Percentiles rank a stretch among this genome's conserved stretches.
Conservation (phyloP, 1,139 yeast species). For the Torulaspora pretoriensis region DNA sequence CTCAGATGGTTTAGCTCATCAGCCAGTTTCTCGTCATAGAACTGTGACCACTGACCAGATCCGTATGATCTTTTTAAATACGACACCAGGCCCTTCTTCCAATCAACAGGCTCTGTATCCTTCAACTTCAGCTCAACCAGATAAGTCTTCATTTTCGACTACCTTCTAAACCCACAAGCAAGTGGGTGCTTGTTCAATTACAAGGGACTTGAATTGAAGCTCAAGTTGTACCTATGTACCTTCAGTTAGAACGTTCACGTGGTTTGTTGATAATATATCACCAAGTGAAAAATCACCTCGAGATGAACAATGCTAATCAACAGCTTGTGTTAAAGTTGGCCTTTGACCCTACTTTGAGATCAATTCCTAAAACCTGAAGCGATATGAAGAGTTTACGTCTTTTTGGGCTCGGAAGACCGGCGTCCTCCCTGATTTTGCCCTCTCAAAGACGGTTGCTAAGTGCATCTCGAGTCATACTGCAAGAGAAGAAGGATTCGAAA, state of each 20-base stretch:
- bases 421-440: not conserved
- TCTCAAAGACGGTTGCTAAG: conserved; percentile 3
- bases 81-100: conserved; percentile 32
- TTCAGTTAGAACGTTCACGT: not conserved
- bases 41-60: conserved; percentile 32
- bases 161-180: not conserved
- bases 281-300: not conserved
- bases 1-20: conserved; percentile 31
- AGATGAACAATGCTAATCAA: not conserved
- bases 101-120: conserved; percentile 32
- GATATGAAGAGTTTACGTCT: not conserved
- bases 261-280: conserved; percentile 3
- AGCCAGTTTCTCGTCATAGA: conserved; percentile 30
- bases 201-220: not conserved
- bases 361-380: not conserved
- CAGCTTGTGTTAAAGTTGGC: too few relatives aligned
- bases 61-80: conserved; percentile 34
- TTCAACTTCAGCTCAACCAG: conserved; percentile 27
- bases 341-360: not conserved
- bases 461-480: conserved; percentile 1
- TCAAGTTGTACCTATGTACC: conserved; percentile 1
- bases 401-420: not conserved
- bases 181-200: not conserved
- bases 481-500: conserved; percentile 11
- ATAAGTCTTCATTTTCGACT: conserved; percentile 26